Evolutionary conservation across 176 grass and related monocot species (phyloP).

Genomic region (Zizania latifolia): DNA sequence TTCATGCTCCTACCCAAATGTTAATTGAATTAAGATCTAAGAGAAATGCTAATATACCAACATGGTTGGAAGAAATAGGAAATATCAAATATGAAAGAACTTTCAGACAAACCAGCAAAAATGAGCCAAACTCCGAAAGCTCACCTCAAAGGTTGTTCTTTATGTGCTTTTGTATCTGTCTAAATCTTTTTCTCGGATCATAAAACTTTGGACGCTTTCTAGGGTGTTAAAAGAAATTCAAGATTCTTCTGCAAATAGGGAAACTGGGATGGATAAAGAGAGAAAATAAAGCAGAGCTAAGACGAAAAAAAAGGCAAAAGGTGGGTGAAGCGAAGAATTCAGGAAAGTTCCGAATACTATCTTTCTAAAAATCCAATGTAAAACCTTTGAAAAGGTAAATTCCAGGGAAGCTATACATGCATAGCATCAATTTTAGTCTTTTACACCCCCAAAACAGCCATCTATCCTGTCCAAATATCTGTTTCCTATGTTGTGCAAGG

Average conservation of each 20-base stretch:
- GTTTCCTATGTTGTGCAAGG: neutral
- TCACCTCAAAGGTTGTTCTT: neutral
- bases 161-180: no score
- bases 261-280: slow-evolving; percentile 27
- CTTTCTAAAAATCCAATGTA: neutral
- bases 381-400: neutral
- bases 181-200: neutral
- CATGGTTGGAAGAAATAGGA: neutral
- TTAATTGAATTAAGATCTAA: neutral
- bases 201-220: slow-evolving; percentile 6
- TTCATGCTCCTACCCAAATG: neutral
- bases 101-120: neutral
- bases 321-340: neutral
- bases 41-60: neutral
- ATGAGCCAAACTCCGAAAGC: neutral
- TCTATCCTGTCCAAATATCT: neutral
- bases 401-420: neutral
- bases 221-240: neutral
- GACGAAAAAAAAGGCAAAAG: neutral
- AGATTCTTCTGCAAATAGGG: neutral
- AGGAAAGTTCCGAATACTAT: slow-evolving; percentile 25
- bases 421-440: slow-evolving; percentile 3
- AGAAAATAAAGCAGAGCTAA: neutral
- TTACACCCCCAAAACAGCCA: neutral
- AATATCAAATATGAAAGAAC: slow-evolving; percentile 12